A percentile compares a stretch with the other conserved stretches of the same genome.
Conservation (phyloP, 352 stramenopile genomes). For the Pythium scleroteichum region DNA sequence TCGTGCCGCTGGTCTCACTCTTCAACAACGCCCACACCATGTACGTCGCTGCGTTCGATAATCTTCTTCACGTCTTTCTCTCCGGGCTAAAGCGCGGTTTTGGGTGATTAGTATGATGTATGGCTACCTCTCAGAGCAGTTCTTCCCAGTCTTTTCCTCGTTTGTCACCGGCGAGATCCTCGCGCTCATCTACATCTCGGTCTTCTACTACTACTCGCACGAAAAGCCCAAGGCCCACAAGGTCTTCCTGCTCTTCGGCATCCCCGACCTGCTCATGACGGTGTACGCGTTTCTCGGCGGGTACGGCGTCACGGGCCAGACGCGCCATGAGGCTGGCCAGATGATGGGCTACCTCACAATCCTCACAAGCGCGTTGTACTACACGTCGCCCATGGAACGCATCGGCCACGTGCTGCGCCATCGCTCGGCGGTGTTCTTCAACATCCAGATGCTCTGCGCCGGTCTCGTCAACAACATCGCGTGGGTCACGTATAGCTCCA, state of each 20-base stretch:
- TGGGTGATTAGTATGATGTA: conserved; percentile 29
- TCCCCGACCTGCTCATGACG: conserved; percentile 28
- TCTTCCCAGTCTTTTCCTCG: conserved; percentile 45
- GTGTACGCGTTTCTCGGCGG: conserved; percentile 40
- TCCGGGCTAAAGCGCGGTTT: background rate
- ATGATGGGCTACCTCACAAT: conserved; percentile 40
- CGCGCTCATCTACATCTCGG: conserved; percentile 38
- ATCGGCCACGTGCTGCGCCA: conserved; percentile 42
- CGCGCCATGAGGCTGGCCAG: conserved; percentile 23
- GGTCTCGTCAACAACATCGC: conserved; percentile 50
- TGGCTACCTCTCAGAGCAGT: conserved; percentile 41
- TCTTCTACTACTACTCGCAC: conserved; percentile 49
- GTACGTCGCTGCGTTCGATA: background rate
- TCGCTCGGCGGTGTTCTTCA: conserved; percentile 45
- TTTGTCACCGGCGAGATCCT: conserved; percentile 42
- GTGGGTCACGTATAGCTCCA: conserved; percentile 48
- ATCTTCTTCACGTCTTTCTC: too few relatives aligned
- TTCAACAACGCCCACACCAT: conserved; percentile 42
- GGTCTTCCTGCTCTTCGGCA: conserved; percentile 21
- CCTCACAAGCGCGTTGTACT: conserved; percentile 40
- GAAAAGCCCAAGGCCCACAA: conserved; percentile 40
- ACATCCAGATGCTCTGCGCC: conserved; percentile 54
- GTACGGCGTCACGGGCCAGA: conserved; percentile 32
- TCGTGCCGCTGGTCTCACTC: conserved; percentile 46
- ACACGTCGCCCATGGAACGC: conserved; percentile 51